Evolutionary conservation across 2,329 filamentous ascomycete genomes (phyloP), one percentile per base, ranked within the genome.

Genomic region (Calonectria pauciramosa): DNA sequence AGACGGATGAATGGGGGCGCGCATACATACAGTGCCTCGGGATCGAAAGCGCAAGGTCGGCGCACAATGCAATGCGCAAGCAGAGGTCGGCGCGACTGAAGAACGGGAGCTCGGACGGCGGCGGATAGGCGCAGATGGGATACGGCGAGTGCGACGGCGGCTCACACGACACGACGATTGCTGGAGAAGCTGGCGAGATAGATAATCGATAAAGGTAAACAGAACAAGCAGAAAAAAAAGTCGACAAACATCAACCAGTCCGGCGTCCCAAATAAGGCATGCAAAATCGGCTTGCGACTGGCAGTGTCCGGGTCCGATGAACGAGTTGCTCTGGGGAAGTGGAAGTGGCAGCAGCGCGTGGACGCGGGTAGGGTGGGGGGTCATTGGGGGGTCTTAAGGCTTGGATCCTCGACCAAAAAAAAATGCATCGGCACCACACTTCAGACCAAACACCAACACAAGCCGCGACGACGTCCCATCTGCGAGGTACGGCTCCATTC

Each of bases 351-450:
- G 69, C 73, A 65, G 60, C 67, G 59, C 36, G 71, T 69, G 68
- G 64, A 73, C 69, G 74, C 73, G 75, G 75, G 75, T 73, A 75
- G 72, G 63, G 72, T 76, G 75, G 75, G 75, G 75, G 73, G 75
- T 76, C 70, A 63, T 73, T 75, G 73, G 75, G 73, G 71, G 68
- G 72, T 67, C 63, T 71, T 71, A 71, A 63, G 63, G 72, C 72
- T 68, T 67, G 72, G 66, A 66, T 65, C 59, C 59, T 70, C 65
- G 71, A 41, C 64, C 36, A 65, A 36, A 56, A 69, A 72, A 63
- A 64, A 60, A 63, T 38, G 30, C 18, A 56, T 36, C 52, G 52
- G 52, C 26, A 38, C 47, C 49, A 60, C 66, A 49, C 63, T 51
- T 51, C 52, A 49, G 49, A 67, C 51, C 70, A 71, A 32, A 63